These are phyloP conservation scores for Xerocomus brunneocitrinus DNA, from an alignment of 768 basidiomycete genomes.

Conservation along the genomic window DNA sequence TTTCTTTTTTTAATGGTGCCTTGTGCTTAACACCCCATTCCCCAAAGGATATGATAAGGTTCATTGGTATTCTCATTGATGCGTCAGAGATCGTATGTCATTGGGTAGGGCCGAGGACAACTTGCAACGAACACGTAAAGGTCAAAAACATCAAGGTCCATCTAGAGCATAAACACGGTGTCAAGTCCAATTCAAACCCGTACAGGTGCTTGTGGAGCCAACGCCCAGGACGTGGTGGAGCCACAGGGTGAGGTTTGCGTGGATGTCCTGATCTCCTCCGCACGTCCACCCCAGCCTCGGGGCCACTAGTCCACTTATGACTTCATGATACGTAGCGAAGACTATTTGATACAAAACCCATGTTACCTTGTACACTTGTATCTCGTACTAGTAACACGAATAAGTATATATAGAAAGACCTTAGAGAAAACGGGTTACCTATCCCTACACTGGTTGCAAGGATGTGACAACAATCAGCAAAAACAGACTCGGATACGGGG, in stretches of 20 bases:
- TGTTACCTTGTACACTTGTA: no score
- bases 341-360: no score
- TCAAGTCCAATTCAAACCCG: not conserved
- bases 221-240: not conserved
- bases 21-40: not conserved
- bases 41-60: not conserved
- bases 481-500: slow-evolving; percentile 29
- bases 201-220: not conserved
- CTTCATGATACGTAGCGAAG: no score
- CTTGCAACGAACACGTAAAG: not conserved
- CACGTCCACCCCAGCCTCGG: no score
- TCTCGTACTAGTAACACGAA: no score
- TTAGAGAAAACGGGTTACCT: no score
- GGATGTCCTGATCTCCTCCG: no score
- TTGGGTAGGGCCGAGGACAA: not conserved
- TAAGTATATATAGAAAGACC: no score
- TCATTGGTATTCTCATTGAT: not conserved
- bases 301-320: no score
- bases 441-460: no score
- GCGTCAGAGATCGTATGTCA: not conserved
- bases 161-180: not conserved
- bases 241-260: no score
- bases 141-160: not conserved
- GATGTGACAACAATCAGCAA: not conserved
- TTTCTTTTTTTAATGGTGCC: not conserved